phyloP scores from a whole-genome alignment of 306 rosid species.

The Rubus idaeus region DNA sequence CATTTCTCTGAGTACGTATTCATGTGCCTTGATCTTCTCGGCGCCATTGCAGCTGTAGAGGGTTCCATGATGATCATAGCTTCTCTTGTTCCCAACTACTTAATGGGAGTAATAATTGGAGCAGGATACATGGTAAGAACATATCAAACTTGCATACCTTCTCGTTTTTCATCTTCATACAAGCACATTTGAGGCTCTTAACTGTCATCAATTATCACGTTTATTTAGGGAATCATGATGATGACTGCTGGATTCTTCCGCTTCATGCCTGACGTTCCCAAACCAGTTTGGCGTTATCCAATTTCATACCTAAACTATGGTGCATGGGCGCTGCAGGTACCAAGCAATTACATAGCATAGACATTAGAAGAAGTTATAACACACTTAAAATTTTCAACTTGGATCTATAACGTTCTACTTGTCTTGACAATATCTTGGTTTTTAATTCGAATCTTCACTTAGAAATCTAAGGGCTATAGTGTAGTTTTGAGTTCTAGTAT shows the following conservation, averaged over 20 bases:
- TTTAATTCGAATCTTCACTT: background rate
- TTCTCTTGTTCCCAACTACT: constrained; percentile 87
- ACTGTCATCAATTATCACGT: background rate
- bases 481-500: no score
- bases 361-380: background rate
- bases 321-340: constrained; percentile 88
- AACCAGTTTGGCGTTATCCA: constrained; percentile 81
- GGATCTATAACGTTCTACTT: background rate
- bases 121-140: constrained; percentile 81
- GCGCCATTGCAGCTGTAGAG: constrained; percentile 77
- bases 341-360: background rate
- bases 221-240: constrained; percentile 80
- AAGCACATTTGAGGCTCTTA: background rate
- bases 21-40: constrained; percentile 57
- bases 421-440: background rate
- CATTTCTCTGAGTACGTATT: constrained; percentile 50
- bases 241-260: constrained; percentile 87
- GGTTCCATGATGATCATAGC: constrained; percentile 90
- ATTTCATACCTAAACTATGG: constrained; percentile 78
- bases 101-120: constrained; percentile 81
- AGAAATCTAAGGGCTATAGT: background rate
- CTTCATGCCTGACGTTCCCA: constrained; percentile 66
- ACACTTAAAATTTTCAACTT: no score
- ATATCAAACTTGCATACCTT: background rate
- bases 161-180: background rate